Evolutionary conservation across 257 asterid genomes (phyloP).

Genomic region (Cordia subcordata): DNA sequence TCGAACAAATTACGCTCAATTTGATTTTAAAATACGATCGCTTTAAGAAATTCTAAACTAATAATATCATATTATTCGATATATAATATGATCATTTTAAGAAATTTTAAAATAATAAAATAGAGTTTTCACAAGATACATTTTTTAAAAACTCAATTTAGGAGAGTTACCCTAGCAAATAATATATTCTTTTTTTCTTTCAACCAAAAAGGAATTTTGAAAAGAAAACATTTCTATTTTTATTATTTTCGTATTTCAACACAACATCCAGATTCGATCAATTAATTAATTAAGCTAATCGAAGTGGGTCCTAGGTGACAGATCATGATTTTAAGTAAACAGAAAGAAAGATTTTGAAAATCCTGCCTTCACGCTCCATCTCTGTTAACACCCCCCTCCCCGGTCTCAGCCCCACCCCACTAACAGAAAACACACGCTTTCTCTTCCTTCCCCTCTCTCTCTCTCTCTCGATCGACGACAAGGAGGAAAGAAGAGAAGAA

Average conservation of each 20-base stretch:
- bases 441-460: constrained; percentile 11
- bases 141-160: too few species aligned
- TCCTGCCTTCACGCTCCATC: constrained; percentile 26
- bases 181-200: too few species aligned
- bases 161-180: too few species aligned
- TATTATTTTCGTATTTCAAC: not conserved
- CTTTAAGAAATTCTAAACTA: too few species aligned
- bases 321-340: constrained; percentile 6
- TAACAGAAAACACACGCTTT: constrained; percentile 3
- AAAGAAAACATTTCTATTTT: too few species aligned
- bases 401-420: constrained; percentile 9
- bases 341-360: constrained; percentile 8
- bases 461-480: constrained; percentile 28
- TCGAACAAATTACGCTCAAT: too few species aligned
- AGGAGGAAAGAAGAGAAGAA: constrained; percentile 15
- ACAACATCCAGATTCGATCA: not conserved
- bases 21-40: too few species aligned
- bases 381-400: not conserved
- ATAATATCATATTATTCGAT: too few species aligned
- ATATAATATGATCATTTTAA: too few species aligned
- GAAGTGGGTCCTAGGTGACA: not conserved
- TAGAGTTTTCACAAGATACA: too few species aligned
- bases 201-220: too few species aligned
- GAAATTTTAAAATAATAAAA: too few species aligned
- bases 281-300: not conserved